Evolutionary conservation across 1,284 basidiomycete species (phyloP), one percentile per base, ranked within the genome.

Genomic region (Trametes pubescens): DNA sequence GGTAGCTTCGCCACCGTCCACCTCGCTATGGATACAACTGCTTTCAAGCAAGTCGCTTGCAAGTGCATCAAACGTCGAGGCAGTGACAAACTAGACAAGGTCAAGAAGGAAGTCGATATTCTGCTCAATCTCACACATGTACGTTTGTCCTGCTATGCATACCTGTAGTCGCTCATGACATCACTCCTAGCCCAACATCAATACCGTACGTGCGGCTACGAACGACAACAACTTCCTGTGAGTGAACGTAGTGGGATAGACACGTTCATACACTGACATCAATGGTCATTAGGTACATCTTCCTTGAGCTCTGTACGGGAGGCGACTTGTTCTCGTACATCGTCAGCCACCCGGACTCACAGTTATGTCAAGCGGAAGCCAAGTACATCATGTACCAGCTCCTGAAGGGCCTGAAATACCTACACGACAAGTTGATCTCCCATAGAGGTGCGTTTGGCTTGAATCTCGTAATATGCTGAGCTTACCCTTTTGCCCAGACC

Each of bases 331-430:
- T 93, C 79, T 86, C 91, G 35, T 93, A 94, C 76, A 85, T 92
- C 69, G 82, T 86, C n/a, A 86, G 84, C 64, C 83, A 86, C 62
- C 79, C 82, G 40, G 81, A 83, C 38, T 80, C 79, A 59, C 83
- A 80, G 57, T 79, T 95, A 24, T 85, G 85, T 65, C 92, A 95
- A 76, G 87, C 87, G 7, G 93, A 96, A 76, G 85, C 88, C 16
- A 93, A 93, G 77, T 96, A 91, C 73, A 86, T 94, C 62, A 90
- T 89, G 79, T 95, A 86, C 72, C 94, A 96, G 74, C 76, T 95
- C 21, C 77, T 95, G 26, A 82, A 86, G 59, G 94, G 86, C 0
- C 76, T 96, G 46, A 81, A 83, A 57, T 93, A 95, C 74, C 78
- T 96, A 34, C 94, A 96, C 72, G 81, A 86, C 48, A 84, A 82